Base-by-base conservation (phyloP, 192 early-diverging fungal species). In the Backusella circina region DNA sequence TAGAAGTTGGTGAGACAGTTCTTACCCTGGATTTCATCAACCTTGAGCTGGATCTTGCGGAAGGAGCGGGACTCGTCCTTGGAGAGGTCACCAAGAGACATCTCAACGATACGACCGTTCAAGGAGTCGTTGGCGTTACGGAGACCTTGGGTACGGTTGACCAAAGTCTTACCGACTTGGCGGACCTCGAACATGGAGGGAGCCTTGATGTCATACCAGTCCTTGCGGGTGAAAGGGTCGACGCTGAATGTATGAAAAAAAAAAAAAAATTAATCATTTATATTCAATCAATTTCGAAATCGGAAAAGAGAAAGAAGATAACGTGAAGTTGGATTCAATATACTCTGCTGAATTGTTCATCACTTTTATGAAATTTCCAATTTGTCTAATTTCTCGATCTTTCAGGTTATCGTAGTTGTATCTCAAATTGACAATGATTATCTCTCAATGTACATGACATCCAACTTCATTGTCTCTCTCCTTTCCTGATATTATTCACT, bases 1-100 rank as follows among this genome's bases (percentile, higher is more conserved):
- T 99, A 91, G 92, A 99, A 99, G 92, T 97, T 97, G 92, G 98
- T 99, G 73, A 99, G 91, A 90, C 94, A 95, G 95, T 96, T 98
- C 86, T 93, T 96, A 84, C 98, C 98, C 77, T 93, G 91, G 81
- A 99, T 91, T 86, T 99, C 97, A 86, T 99, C 95, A 80, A 98
- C 92, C 72, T 77, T 90, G 78, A 99, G 94, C 90, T 95, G 93
- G 87, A 99, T 87, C 93, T 99, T 99, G 83, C 98, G 92, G 95
- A 94, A 99, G 70, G 92, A 84, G 86, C 95, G 92, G 80, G 97
- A 93, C 82, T 93, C 93, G 75, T 91, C 89, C 84, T 93, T 95
- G 91, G 92, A 93, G 75, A 99, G 90, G 86, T 99, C 98, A 77
- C 91, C 96, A 76, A 99, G 93, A 61, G 97, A 98, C 69, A 94